Evolutionary conservation across 1,284 basidiomycete species (phyloP), one percentile per base, ranked within the genome.

Genomic region (Sporisorium reilianum): DNA sequence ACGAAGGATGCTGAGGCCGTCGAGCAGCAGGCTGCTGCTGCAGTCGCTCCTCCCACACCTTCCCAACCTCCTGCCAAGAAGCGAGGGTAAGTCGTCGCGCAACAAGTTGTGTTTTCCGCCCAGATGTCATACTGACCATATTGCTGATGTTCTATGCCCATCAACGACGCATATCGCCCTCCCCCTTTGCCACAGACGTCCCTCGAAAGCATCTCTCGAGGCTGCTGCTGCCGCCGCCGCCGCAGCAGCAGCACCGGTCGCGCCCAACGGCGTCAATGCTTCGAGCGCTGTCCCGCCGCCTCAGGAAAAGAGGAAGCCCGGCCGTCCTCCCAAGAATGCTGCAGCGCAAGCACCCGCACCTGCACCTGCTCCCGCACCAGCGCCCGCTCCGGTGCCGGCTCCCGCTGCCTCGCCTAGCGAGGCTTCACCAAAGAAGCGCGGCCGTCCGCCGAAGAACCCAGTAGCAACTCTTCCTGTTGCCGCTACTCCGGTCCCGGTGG

Each of bases 41-140:
- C 55, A 2, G 53, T 41, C 18, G 28, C n/a, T 45, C 22, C 41
- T 45, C 3, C 25, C 9, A n/a, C 68, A 8, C 42, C 64, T 9
- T 30, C 59, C 11, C 54, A 67, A 18, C 49, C 55, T 14, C 53
- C 55, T n/a, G 23, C 64, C 52, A 74, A 68, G 58, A 75, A 70
- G 58, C 51, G 65, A 64, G 71, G 68, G 67, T 70, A 57, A 55
- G 60, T 55, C 50, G 22, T 46, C 25, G 25, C 11, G 12, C n/a
- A 9, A 34, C 0, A 20, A n/a, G 4, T 23, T 30, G 26, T 30
- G 46, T 18, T 48, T 20, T 16, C n/a, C n/a, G 10, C 16, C n/a
- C 2, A 20, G 25, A 28, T 18, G 11, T 28, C 1, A 30, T 28
- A 53, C 51, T 53, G 25, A 53, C 36, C 42, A 22, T 18, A 32